Base-by-base conservation (phyloP, 2,329 filamentous ascomycete genomes). In the Orbilia blumenaviensis region DNA sequence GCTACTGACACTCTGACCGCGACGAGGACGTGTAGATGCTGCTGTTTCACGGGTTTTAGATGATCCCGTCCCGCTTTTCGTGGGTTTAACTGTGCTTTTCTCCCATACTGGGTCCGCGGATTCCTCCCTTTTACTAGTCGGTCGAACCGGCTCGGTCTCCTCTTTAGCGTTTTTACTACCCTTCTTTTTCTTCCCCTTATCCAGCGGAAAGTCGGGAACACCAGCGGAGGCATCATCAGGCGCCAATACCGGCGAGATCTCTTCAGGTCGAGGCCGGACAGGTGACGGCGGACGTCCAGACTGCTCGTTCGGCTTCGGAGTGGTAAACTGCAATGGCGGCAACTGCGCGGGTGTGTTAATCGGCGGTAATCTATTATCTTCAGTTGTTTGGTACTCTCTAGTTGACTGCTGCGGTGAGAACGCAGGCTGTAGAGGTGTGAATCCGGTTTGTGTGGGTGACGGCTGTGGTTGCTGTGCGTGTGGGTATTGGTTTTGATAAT, bases 1-100 rank as follows among this genome's bases (percentile, higher is more conserved):
- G 36, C 71, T 75, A 60, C 71, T 64, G 56, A 52, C 71, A 38
- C 71, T 75, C 32, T 75, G 71, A 16, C 71, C 71, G 56, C 71
- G 71, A 9, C 71, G 71, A 48, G 56, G 23, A 4, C 71, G 16
- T 27, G 71, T 64, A 12, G 63, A 75, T 5, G 71, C 71, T 5
- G 71, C 71, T 12, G 71, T 75, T 23, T 63, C 63, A 38, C 71
- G 63, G 14, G 71, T 38, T 58, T 52, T 75, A 34, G n/a, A 63
- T 75, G 21, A 66, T 46, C 2, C 63, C 71, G 27, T 18, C 5
- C 63, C 58, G 38, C 71, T 63, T 4, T 56, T 46, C 1, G 46
- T 41, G 10, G 68, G 9, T 34, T 74, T 74, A 2, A 41, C n/a
- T 21, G 3, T 56, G 9, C 34, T 68, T 68, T 27, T 75, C 71